Evolutionary conservation across 2,329 filamentous ascomycete genomes (phyloP), one percentile per base, ranked within the genome.

Genomic region (Fonsecaea pugnacius): DNA sequence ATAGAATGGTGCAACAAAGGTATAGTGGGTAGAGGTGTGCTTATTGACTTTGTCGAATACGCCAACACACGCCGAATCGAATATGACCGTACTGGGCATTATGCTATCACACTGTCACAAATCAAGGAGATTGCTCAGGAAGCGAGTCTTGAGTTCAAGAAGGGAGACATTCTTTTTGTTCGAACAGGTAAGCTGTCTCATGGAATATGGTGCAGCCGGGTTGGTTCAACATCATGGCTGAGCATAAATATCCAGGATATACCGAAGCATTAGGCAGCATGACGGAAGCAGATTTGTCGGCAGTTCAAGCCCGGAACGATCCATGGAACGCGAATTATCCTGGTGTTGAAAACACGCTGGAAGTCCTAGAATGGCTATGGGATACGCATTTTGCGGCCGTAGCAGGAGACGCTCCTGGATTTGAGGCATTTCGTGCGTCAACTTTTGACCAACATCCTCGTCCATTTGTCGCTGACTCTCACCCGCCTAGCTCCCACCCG

Each of bases 121-220:
- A 87, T 89, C 71, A 83, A 83, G 46, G 80, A 84, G 63, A 81
- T 85, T 67, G 75, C 75, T 1, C 58, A 60, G 5, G 76, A 78
- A 48, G 73, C 72, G 61, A 73, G 74, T 10, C 74, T 78, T 54
- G 63, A 70, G 33, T 75, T 79, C 60, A 79, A 79, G 62, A 73
- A 80, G 1, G 89, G 89, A 3, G 88, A 91, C 65, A 84, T 91
- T 58, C 79, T 91, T 12, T 79, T 91, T 53, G 72, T 91, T 18
- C 82, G 89, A 16, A 86, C 84, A 1, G 89, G 89, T 38, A 38
- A 14, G 36, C n/a, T n/a, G n/a, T n/a, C n/a, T n/a, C n/a, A n/a
- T n/a, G n/a, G n/a, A n/a, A n/a, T n/a, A n/a, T n/a, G n/a, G n/a
- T n/a, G n/a, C n/a, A n/a, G n/a, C n/a, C n/a, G n/a, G n/a, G n/a